phyloP scores from a whole-genome alignment of 2,329 filamentous ascomycete genomes.

The Colletotrichum agaves region DNA sequence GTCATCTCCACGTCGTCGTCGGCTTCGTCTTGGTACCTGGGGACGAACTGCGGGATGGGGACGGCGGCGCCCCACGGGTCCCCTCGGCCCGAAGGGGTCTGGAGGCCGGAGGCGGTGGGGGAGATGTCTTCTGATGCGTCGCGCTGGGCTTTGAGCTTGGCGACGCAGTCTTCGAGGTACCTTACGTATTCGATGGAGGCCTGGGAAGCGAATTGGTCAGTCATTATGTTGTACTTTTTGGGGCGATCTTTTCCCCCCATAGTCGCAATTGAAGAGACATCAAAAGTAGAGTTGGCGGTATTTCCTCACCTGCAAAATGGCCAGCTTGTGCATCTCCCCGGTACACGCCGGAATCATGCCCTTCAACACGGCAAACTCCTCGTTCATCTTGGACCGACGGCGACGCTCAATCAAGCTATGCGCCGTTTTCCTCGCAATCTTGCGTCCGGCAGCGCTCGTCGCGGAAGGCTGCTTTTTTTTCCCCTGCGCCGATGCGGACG shows the following conservation, averaged over 20 bases:
- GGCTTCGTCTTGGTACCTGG: slow-evolving; percentile 52
- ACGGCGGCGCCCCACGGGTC: slow-evolving; percentile 41
- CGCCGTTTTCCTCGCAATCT: slow-evolving; percentile 94
- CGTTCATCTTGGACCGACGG: slow-evolving; percentile 96
- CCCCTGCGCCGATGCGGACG: slow-evolving; percentile 30
- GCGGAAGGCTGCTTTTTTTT: slow-evolving; percentile 83
- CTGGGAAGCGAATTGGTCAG: slow-evolving; percentile 55
- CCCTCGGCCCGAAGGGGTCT: slow-evolving; percentile 42
- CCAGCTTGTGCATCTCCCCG: slow-evolving; percentile 98
- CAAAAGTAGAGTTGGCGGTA: not conserved
- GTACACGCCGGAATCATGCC: slow-evolving; percentile 94
- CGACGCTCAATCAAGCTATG: slow-evolving; percentile 94
- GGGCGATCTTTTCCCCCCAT: too few species aligned
- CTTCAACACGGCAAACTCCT: slow-evolving; percentile 94
- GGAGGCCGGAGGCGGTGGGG: slow-evolving; percentile 44
- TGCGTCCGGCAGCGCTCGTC: slow-evolving; percentile 87
- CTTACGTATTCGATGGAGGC: slow-evolving; percentile 96
- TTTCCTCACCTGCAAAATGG: slow-evolving; percentile 83
- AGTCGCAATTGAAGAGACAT: not conserved
- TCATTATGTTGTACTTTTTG: too few species aligned
- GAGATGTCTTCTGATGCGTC: slow-evolving; percentile 43
- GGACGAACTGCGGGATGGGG: slow-evolving; percentile 39
- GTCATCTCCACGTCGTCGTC: slow-evolving; percentile 71
- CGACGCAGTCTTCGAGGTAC: slow-evolving; percentile 90
- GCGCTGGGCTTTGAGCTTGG: slow-evolving; percentile 76